Percentiles rank a stretch among this genome's conserved stretches.
Conservation (phyloP, 2,329 filamentous ascomycete genomes). For the Chaetomiaceae sp. region DNA sequence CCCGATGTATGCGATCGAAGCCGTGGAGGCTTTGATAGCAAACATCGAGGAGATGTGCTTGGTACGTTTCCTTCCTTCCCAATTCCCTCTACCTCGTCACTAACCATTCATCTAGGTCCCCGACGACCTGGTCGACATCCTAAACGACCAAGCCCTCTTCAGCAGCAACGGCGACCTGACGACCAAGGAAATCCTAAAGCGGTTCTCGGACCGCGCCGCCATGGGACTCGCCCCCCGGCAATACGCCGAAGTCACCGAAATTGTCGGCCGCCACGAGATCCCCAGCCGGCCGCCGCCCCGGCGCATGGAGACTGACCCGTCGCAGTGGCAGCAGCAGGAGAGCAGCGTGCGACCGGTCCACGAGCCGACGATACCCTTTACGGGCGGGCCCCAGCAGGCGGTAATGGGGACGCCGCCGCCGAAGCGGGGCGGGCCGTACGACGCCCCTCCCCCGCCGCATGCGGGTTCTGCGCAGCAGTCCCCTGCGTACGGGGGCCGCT, state of each 20-base stretch:
- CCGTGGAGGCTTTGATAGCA: slow-evolving; percentile 83
- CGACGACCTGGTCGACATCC: slow-evolving; percentile 78
- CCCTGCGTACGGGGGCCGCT: slow-evolving; percentile 33
- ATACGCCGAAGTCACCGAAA: slow-evolving; percentile 53
- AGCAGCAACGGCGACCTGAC: slow-evolving; percentile 80
- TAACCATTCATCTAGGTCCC: slow-evolving; percentile 63
- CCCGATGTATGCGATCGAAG: slow-evolving; percentile 88
- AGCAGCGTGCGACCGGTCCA: slow-evolving; percentile 74
- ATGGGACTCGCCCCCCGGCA: slow-evolving; percentile 43
- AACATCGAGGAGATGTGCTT: slow-evolving; percentile 96
- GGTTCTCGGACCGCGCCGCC: slow-evolving; percentile 70
- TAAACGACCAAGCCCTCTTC: slow-evolving; percentile 78
- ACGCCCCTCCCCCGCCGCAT: slow-evolving; percentile 27
- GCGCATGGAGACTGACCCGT: slow-evolving; percentile 80
- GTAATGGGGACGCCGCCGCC: slow-evolving; percentile 43
- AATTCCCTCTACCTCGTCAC: neutral
- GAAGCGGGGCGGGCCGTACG: slow-evolving; percentile 42
- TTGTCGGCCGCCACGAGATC: slow-evolving; percentile 53
- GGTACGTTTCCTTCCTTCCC: slow-evolving; percentile 52
- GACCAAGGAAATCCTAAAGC: slow-evolving; percentile 93
- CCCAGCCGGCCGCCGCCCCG: slow-evolving; percentile 48
- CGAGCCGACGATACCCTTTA: slow-evolving; percentile 40
- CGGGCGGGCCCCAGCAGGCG: slow-evolving; percentile 24
- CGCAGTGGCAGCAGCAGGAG: slow-evolving; percentile 77
- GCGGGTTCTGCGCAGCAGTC: slow-evolving; percentile 33